These are phyloP conservation scores for Mitragyna speciosa DNA, from an alignment of 257 asterid genomes.

Conservation along the genomic window DNA sequence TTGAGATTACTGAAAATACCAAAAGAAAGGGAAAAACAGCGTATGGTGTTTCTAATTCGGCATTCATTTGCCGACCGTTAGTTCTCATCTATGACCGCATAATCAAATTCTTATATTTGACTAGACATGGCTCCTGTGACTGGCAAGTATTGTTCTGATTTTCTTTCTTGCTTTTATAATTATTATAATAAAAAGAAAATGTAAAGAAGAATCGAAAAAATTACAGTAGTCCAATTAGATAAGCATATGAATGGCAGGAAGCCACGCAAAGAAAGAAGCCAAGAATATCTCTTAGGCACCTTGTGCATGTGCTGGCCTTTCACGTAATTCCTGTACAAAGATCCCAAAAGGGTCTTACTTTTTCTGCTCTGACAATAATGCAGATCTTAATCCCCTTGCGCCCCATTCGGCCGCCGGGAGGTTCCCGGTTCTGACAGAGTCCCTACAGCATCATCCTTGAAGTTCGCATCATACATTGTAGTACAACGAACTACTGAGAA, in stretches of 20 bases:
- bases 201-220: not conserved
- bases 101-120: too few species aligned
- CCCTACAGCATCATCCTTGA: constrained; percentile 16
- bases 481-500: not conserved
- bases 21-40: not conserved
- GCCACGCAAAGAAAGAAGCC: not conserved
- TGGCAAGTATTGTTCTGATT: too few species aligned
- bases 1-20: not conserved
- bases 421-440: not conserved
- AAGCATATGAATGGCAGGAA: not conserved
- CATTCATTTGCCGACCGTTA: too few species aligned
- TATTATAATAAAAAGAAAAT: too few species aligned
- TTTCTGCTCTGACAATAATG: constrained; percentile 14
- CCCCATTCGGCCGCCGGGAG: not conserved
- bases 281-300: not conserved
- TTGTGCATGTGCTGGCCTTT: constrained; percentile 14
- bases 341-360: constrained; percentile 1
- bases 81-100: too few species aligned
- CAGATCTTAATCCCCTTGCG: not conserved
- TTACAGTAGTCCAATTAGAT: not conserved
- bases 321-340: not conserved
- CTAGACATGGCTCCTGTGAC: too few species aligned
- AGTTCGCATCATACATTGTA: not conserved
- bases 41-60: too few species aligned
- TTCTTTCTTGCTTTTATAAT: not conserved